Evolutionary conservation across 768 basidiomycete species (phyloP), one percentile per base, ranked within the genome.

Genomic region (Boletus edulis): DNA sequence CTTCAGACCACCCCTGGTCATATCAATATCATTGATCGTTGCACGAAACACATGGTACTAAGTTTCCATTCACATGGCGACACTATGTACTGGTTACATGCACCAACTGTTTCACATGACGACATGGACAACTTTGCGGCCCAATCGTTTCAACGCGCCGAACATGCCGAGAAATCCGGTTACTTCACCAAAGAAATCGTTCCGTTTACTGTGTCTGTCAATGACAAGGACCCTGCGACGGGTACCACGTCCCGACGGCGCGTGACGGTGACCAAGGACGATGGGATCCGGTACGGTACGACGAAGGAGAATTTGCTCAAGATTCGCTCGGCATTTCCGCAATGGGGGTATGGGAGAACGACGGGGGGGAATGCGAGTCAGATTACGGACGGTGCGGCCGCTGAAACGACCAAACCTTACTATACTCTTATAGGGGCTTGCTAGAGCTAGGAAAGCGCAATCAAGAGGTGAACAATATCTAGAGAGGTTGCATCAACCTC

Each of bases 281-380:
- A 93, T 61, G 90, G 91, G 3, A 86, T 93, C 43, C 75, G 91
- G 46, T 79, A 80, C 51, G 86, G 86, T 5, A 90, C 89, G 7
- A 91, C 89, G 1, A 78, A 81, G 61, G 84, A 85, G 53, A 64
- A 69, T 9, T 74, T 94, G 37, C 63, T 71, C 41, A 89, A 85
- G 71, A 82, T 92, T 57, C 79, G 80, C 42, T 58, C 86, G 5
- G 91, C 91, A 2, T 94, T 94, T 69, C 90, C 89, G 44, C 87
- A 93, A 60, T 93, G 89, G 89, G 86, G 83, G 2, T 81, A 81
- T 3, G 72, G 76, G 0, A 80, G 80, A 15, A 91, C 89, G 34
- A 93, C 91, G 4, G 91, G 90, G n/a, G 90, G 91, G 7, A 94
- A 94, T 66, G 91, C 91, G 12, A 87, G 86, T 62, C 91, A 93